Evolutionary conservation across 192 early-diverging fungal species (phyloP).

Genomic region (Rhizoclosmatium sp.): DNA sequence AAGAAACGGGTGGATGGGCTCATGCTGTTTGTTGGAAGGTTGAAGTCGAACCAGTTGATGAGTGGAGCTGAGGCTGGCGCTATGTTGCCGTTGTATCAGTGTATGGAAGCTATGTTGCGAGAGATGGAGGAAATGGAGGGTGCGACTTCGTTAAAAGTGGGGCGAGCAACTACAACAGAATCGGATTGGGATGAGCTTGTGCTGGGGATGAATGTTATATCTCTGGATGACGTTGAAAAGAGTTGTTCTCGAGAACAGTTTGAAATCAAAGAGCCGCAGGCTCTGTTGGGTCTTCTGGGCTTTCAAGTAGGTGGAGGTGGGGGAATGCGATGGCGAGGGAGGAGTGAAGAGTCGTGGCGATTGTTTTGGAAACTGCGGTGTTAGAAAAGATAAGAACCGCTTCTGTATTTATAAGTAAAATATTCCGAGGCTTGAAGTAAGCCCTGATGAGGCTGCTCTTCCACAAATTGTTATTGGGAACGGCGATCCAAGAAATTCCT

Average conservation of each 20-base stretch:
- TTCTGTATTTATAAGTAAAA: no score
- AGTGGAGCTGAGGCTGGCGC: neutral
- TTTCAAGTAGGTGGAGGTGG: neutral
- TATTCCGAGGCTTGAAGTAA: no score
- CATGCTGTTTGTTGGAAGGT: neutral
- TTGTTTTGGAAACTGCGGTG: neutral
- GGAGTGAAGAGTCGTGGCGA: neutral
- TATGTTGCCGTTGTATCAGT: neutral
- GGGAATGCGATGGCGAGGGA: neutral
- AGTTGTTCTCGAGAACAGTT: neutral
- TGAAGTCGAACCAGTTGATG: no score
- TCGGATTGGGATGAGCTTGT: neutral
- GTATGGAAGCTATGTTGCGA: conserved; percentile 10
- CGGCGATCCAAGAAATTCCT: no score
- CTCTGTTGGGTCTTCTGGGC: neutral
- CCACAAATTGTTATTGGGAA: no score
- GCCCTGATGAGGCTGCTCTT: no score
- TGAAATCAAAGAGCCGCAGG: neutral
- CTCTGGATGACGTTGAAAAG: neutral
- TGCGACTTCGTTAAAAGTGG: neutral
- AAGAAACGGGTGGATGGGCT: neutral
- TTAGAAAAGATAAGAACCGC: no score
- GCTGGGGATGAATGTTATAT: conserved; percentile 8
- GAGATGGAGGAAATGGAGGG: neutral
- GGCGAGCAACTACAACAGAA: no score